These are phyloP conservation scores for Gentiana macrophylla DNA, from an alignment of 257 asterid species.

Conservation along the genomic window DNA sequence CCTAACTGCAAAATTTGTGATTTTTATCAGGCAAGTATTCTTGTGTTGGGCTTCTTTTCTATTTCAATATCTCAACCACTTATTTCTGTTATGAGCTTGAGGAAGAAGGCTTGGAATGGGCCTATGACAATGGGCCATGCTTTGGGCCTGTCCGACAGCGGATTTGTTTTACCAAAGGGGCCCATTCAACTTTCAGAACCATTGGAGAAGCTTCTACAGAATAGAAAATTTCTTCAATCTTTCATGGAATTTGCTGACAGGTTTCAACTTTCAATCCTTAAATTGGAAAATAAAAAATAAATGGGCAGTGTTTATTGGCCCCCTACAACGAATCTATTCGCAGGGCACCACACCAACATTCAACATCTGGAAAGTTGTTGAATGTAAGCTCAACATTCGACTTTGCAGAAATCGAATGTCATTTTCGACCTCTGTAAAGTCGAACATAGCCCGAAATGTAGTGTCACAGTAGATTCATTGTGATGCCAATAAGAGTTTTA, in stretches of 20 bases:
- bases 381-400: neutral
- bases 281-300: too few species aligned
- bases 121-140: slow-evolving; percentile 63
- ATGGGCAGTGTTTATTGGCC: too few species aligned
- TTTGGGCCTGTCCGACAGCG: slow-evolving; percentile 56
- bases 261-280: slow-evolving; percentile 13
- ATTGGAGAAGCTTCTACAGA: slow-evolving; percentile 61
- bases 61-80: slow-evolving; percentile 71
- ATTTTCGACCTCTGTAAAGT: too few species aligned
- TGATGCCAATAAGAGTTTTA: neutral
- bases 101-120: slow-evolving; percentile 31
- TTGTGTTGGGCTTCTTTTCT: slow-evolving; percentile 67
- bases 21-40: slow-evolving; percentile 51
- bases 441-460: too few species aligned
- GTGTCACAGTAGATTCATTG: too few species aligned
- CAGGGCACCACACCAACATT: too few species aligned
- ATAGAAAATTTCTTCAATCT: slow-evolving; percentile 58
- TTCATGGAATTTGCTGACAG: slow-evolving; percentile 79
- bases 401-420: too few species aligned
- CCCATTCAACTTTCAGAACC: slow-evolving; percentile 27
- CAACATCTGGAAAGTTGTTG: neutral
- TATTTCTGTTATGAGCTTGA: slow-evolving; percentile 54
- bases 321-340: too few species aligned
- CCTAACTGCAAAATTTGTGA: slow-evolving; percentile 1
- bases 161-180: slow-evolving; percentile 9